Evolutionary conservation across 352 stramenopile genomes (phyloP).

Genomic region (Porosira glacialis): DNA sequence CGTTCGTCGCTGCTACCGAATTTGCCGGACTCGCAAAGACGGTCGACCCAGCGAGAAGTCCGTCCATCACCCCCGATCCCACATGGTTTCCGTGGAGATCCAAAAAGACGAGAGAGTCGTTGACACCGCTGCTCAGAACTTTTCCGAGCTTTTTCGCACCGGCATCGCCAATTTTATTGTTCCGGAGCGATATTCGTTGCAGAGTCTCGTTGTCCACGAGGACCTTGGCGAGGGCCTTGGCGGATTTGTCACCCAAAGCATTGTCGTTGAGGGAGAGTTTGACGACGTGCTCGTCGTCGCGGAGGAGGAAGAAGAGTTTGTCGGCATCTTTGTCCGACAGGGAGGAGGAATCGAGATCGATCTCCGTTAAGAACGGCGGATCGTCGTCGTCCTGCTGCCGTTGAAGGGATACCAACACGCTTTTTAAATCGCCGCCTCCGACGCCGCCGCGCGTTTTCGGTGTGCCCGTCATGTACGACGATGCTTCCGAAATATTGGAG

Average conservation of each 20-base stretch:
- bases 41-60: background rate
- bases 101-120: conserved; percentile 10
- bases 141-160: conserved; percentile 8
- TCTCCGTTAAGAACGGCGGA: too few species aligned
- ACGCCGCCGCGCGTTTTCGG: too few species aligned
- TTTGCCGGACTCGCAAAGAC: too few species aligned
- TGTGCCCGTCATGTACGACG: too few species aligned
- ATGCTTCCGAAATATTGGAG: too few species aligned
- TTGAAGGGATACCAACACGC: too few species aligned
- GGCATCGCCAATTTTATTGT: conserved; percentile 19
- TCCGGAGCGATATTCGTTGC: conserved; percentile 1
- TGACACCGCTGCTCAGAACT: conserved; percentile 10
- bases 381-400: too few species aligned
- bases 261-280: conserved; percentile 19
- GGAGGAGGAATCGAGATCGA: conserved; percentile 8
- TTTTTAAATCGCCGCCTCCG: too few species aligned
- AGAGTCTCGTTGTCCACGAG: conserved; percentile 13
- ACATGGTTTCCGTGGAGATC: conserved; percentile 21
- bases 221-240: conserved; percentile 8
- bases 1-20: too few species aligned
- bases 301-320: conserved; percentile 9
- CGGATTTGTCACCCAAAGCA: conserved; percentile 9
- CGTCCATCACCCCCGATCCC: conserved; percentile 3
- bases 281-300: conserved; percentile 10
- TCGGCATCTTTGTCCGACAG: conserved; percentile 20